A percentile compares a stretch with the other conserved stretches of the same genome.
These are phyloP conservation scores for Mollisia scopiformis DNA, from an alignment of 2,329 filamentous ascomycete species.

Conservation along the genomic window DNA sequence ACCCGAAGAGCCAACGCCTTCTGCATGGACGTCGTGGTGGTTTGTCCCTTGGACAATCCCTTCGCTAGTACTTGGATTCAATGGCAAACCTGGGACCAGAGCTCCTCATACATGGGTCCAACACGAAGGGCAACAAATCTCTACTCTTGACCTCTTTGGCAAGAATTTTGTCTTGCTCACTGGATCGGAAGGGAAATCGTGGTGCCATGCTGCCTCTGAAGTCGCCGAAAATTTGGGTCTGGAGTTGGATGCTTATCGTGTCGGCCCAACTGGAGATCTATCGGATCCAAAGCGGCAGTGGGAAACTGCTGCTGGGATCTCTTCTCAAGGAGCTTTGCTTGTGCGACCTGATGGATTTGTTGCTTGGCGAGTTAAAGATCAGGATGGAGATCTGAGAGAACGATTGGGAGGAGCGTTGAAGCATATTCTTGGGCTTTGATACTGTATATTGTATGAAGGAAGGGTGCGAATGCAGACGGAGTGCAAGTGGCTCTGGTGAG, in stretches of 20 bases:
- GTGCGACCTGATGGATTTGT: slow-evolving; percentile 41
- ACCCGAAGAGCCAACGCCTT: slow-evolving; percentile 9
- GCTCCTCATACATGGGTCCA: slow-evolving; percentile 38
- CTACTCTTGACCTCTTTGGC: slow-evolving; percentile 37
- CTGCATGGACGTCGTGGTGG: slow-evolving; percentile 18
- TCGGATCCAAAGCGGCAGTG: slow-evolving; percentile 17
- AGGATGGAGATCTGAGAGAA: slow-evolving; percentile 1
- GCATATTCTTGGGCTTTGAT: no score
- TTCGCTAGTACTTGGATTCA: slow-evolving; percentile 29
- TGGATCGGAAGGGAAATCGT: slow-evolving; percentile 22
- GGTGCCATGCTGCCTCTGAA: slow-evolving; percentile 19
- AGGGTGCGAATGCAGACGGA: no score
- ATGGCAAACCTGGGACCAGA: slow-evolving; percentile 36
- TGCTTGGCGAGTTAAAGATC: slow-evolving; percentile 32
- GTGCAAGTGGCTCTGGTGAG: no score
- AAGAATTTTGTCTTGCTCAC: slow-evolving; percentile 35
- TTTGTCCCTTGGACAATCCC: slow-evolving; percentile 35
- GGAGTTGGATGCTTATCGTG: slow-evolving; percentile 19
- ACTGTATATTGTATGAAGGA: no score
- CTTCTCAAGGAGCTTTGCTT: slow-evolving; percentile 34
- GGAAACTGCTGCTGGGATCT: slow-evolving; percentile 34
- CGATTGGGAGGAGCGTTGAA: slow-evolving; percentile 8
- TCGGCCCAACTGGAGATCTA: slow-evolving; percentile 18
- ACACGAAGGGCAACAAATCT: slow-evolving; percentile 30
- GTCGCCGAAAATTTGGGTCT: slow-evolving; percentile 5